These are phyloP conservation scores for Salix udensis DNA, from an alignment of 345 rosid genomes.

Conservation along the genomic window DNA sequence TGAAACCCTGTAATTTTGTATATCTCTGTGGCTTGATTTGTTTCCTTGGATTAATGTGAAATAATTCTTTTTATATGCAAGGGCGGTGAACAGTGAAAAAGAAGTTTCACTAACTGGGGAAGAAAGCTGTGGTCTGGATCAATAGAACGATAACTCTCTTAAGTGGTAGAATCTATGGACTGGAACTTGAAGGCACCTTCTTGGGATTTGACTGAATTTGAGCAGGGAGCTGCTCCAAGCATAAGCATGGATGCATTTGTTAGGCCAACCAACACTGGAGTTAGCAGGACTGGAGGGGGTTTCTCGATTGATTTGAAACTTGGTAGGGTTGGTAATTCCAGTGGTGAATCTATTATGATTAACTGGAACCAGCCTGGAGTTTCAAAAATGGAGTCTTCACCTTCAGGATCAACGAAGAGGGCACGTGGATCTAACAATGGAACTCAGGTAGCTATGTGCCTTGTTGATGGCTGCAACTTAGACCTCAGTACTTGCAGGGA, in stretches of 20 bases:
- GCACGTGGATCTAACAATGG: conserved; percentile 44
- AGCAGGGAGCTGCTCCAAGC: conserved; percentile 44
- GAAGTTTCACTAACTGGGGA: conserved; percentile 13
- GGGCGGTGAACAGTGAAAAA: conserved; percentile 16
- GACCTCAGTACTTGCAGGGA: conserved; percentile 71
- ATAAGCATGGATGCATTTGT: conserved; percentile 31
- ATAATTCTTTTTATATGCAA: neutral
- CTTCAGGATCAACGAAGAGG: conserved; percentile 52
- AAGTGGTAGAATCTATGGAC: conserved; percentile 49
- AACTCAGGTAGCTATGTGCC: conserved; percentile 51
- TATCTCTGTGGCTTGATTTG: neutral
- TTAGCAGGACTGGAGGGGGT: conserved; percentile 26
- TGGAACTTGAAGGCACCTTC: conserved; percentile 63
- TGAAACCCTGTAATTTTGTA: neutral
- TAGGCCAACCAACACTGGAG: conserved; percentile 42
- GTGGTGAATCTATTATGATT: conserved; percentile 30
- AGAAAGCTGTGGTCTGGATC: conserved; percentile 13
- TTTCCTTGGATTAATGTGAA: conserved; percentile 16
- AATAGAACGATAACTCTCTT: conserved; percentile 6
- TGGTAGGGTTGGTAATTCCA: conserved; percentile 48
- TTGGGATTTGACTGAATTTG: conserved; percentile 52
- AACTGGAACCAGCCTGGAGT: conserved; percentile 43
- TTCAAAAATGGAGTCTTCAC: conserved; percentile 31
- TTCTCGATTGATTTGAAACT: conserved; percentile 81
- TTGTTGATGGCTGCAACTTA: conserved; percentile 65